Evolutionary conservation across 352 stramenopile species (phyloP).

Genomic region (Lagenidium sp.): DNA sequence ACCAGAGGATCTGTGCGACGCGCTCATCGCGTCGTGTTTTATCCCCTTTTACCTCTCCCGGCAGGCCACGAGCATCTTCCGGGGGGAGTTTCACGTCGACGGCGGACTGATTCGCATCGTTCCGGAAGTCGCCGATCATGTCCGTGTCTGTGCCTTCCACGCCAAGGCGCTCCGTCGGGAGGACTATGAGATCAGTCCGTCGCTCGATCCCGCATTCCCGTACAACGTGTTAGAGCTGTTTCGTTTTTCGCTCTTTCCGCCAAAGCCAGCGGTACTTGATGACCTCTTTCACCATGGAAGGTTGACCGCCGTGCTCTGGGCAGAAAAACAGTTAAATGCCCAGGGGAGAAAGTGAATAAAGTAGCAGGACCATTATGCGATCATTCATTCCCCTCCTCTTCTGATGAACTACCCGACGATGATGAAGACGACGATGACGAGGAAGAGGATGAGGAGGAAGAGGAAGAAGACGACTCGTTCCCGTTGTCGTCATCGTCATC

Average conservation of each 20-base stretch:
- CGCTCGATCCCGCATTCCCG: slow-evolving; percentile 47
- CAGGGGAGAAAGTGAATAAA: not conserved
- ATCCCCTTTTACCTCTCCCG: slow-evolving; percentile 68
- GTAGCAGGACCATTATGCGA: not conserved
- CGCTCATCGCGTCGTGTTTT: slow-evolving; percentile 65
- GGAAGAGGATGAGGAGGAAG: slow-evolving; percentile 32
- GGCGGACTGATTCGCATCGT: slow-evolving; percentile 60
- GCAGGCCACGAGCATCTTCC: slow-evolving; percentile 37
- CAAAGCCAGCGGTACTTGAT: slow-evolving; percentile 42
- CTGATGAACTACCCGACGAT: slow-evolving; percentile 42
- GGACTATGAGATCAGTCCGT: slow-evolving; percentile 76
- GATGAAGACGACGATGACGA: slow-evolving; percentile 23
- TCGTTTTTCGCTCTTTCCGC: slow-evolving; percentile 49
- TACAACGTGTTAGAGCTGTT: slow-evolving; percentile 43
- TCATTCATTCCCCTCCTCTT: slow-evolving; percentile 17
- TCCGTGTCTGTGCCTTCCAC: slow-evolving; percentile 66
- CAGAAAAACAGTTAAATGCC: slow-evolving; percentile 7
- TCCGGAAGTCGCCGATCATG: slow-evolving; percentile 51
- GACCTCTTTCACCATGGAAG: slow-evolving; percentile 53
- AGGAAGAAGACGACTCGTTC: slow-evolving; percentile 38
- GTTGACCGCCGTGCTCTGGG: slow-evolving; percentile 39
- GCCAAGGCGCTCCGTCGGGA: slow-evolving; percentile 30
- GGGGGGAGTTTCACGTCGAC: slow-evolving; percentile 60
- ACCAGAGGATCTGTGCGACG: slow-evolving; percentile 44
- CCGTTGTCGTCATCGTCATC: slow-evolving; percentile 32